Evolutionary conservation across 208 protist species (phyloP).

Genomic region (Wallacemonas sp.): DNA sequence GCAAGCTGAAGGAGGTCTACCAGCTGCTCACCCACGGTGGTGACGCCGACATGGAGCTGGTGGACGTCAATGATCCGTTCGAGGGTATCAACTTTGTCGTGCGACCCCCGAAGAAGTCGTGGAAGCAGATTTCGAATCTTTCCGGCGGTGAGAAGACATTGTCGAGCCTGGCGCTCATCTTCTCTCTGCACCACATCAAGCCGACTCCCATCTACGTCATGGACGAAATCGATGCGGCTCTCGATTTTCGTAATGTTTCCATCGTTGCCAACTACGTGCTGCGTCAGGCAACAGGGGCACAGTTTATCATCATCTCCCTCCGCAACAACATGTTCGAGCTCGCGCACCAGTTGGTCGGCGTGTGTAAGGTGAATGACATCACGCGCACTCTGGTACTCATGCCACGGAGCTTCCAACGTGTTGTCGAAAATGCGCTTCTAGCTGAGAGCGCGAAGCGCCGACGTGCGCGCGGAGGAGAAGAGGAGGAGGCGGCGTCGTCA

Average conservation of each 20-base stretch:
- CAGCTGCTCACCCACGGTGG: constrained; percentile 99
- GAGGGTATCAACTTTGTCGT: constrained; percentile 98
- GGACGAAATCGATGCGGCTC: constrained; percentile 99
- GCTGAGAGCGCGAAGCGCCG: constrained; percentile 7
- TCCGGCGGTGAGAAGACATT: constrained; percentile 99
- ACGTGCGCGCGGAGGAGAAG: constrained; percentile 1
- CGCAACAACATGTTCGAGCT: constrained; percentile 98
- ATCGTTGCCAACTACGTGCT: constrained; percentile 99
- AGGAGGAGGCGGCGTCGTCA: background rate
- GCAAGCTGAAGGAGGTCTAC: constrained; percentile 99
- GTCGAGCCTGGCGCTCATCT: constrained; percentile 98
- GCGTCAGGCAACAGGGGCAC: constrained; percentile 97
- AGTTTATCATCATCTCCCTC: constrained; percentile 99
- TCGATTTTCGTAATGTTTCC: constrained; percentile 99
- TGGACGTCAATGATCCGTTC: constrained; percentile 99
- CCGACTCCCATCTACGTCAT: constrained; percentile 99
- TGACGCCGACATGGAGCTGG: constrained; percentile 99
- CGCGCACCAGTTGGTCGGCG: constrained; percentile 98
- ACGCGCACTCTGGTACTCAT: constrained; percentile 97
- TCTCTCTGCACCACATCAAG: constrained; percentile 99
- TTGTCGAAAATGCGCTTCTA: constrained; percentile 22
- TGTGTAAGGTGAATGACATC: constrained; percentile 99
- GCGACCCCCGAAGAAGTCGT: constrained; percentile 99
- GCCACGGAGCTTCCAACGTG: constrained; percentile 76
- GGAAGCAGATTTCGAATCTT: constrained; percentile 99